Conservation (phyloP, 1,284 basidiomycete genomes). For the Cryptococcus wingfieldii region DNA sequence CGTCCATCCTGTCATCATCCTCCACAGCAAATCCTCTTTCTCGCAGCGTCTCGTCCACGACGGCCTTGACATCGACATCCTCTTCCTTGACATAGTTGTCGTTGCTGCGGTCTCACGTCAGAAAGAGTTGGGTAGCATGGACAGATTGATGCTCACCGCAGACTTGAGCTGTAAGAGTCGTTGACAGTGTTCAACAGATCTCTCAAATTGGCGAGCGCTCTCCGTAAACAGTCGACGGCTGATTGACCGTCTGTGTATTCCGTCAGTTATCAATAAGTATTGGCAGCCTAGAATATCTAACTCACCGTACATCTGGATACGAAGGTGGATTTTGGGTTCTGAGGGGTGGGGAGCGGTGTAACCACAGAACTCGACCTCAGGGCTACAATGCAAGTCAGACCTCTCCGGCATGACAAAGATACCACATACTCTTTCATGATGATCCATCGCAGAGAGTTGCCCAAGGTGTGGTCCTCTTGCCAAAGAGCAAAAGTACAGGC, state of each 20-base stretch:
- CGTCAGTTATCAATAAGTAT: background rate
- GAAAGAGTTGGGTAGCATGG: background rate
- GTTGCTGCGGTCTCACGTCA: slow-evolving; percentile 17
- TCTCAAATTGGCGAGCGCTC: slow-evolving; percentile 70
- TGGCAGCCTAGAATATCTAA: slow-evolving; percentile 15
- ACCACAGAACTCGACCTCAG: slow-evolving; percentile 98
- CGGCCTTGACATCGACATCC: slow-evolving; percentile 44
- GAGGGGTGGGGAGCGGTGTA: slow-evolving; percentile 96
- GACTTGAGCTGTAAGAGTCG: slow-evolving; percentile 59
- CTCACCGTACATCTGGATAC: slow-evolving; percentile 98
- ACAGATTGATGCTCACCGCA: slow-evolving; percentile 46
- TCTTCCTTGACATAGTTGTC: slow-evolving; percentile 41
- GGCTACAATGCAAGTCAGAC: slow-evolving; percentile 54
- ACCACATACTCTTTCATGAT: slow-evolving; percentile 90
- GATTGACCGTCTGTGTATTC: slow-evolving; percentile 63
- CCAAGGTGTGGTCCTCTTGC: slow-evolving; percentile 93
- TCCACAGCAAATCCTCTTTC: slow-evolving; percentile 27
- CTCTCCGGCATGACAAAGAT: background rate
- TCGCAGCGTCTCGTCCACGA: slow-evolving; percentile 39
- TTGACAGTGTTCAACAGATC: slow-evolving; percentile 66
- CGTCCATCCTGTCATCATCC: slow-evolving; percentile 23
- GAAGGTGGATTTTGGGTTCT: slow-evolving; percentile 89
- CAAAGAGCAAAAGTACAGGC: slow-evolving; percentile 88
- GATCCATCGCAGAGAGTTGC: slow-evolving; percentile 94
- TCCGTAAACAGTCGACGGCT: slow-evolving; percentile 69